Conservation (phyloP, 345 rosid species). For the Triadica sebifera region DNA sequence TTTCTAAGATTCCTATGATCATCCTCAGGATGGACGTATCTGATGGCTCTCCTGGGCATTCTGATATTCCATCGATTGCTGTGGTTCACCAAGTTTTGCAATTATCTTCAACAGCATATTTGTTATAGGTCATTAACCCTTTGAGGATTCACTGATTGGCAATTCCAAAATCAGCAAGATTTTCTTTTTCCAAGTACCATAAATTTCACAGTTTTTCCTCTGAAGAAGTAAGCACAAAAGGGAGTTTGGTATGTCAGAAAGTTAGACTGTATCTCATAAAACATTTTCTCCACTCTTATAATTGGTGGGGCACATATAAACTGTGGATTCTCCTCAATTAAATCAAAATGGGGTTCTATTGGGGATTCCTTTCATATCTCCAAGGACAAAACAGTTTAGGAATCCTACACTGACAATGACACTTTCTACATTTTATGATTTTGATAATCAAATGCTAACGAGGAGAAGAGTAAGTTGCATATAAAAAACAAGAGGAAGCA, state of each 20-base stretch:
- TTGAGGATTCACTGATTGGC: slow-evolving; percentile 83
- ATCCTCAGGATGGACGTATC: slow-evolving; percentile 97
- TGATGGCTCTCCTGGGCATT: slow-evolving; percentile 90
- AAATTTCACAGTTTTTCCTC: slow-evolving; percentile 72
- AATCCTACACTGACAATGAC: no score
- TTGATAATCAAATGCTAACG: no score
- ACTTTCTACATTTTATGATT: no score
- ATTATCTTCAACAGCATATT: slow-evolving; percentile 85
- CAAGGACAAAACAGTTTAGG: no score
- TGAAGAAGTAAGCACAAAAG: slow-evolving; percentile 82
- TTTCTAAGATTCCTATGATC: slow-evolving; percentile 71
- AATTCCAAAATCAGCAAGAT: slow-evolving; percentile 74
- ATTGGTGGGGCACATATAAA: slow-evolving; percentile 53
- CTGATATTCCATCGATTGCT: slow-evolving; percentile 84
- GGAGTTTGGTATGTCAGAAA: slow-evolving; percentile 69
- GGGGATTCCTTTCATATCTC: no score
- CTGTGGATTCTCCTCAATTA: slow-evolving; percentile 53
- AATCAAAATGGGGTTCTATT: slow-evolving; percentile 52
- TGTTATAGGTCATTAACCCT: slow-evolving; percentile 81
- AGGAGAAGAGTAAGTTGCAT: no score
- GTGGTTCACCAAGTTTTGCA: slow-evolving; percentile 97
- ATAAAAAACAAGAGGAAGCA: no score
- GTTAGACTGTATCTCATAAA: slow-evolving; percentile 54
- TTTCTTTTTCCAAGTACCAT: slow-evolving; percentile 92
- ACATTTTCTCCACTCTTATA: slow-evolving; percentile 83